Evolutionary conservation across 78 protist genomes (phyloP).

Genomic region (Planoprotostelium fungivorum): DNA sequence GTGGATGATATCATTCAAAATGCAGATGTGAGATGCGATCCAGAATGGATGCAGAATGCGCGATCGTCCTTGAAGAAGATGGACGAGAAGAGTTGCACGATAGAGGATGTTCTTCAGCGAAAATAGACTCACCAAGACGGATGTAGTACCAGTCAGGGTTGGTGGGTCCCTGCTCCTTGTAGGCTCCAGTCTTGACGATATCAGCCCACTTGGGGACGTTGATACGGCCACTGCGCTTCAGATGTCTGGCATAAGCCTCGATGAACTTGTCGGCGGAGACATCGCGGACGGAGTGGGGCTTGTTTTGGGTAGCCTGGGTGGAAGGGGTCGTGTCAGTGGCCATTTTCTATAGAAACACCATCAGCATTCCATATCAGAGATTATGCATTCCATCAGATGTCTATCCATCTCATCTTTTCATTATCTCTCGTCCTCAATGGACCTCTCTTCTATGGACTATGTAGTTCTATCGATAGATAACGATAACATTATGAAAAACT

Average conservation of each 20-base stretch:
- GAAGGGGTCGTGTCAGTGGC: not conserved
- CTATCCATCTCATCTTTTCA: too few species aligned
- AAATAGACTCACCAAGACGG: slow-evolving; percentile 72
- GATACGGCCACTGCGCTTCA: slow-evolving; percentile 84
- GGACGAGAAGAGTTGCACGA: too few species aligned
- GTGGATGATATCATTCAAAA: not conserved
- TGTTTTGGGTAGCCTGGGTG: not conserved
- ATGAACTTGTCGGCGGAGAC: slow-evolving; percentile 88
- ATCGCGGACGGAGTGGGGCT: slow-evolving; percentile 76
- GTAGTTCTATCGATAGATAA: not conserved
- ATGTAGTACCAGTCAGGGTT: slow-evolving; percentile 97
- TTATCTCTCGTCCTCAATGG: too few species aligned
- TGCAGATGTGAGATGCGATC: not conserved
- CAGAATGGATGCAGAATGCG: too few species aligned
- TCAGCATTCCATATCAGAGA: not conserved
- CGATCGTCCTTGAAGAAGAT: too few species aligned
- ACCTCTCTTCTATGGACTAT: not conserved
- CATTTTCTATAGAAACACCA: not conserved
- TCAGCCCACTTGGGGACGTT: slow-evolving; percentile 90
- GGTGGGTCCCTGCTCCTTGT: slow-evolving; percentile 92
- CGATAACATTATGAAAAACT: not conserved
- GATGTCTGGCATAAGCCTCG: slow-evolving; percentile 82
- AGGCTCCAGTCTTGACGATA: slow-evolving; percentile 88
- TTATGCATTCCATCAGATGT: not conserved
- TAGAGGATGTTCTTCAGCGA: not conserved